These are phyloP conservation scores for Chaetomiaceae sp. DNA, from an alignment of 2,329 filamentous ascomycete genomes.

Conservation along the genomic window DNA sequence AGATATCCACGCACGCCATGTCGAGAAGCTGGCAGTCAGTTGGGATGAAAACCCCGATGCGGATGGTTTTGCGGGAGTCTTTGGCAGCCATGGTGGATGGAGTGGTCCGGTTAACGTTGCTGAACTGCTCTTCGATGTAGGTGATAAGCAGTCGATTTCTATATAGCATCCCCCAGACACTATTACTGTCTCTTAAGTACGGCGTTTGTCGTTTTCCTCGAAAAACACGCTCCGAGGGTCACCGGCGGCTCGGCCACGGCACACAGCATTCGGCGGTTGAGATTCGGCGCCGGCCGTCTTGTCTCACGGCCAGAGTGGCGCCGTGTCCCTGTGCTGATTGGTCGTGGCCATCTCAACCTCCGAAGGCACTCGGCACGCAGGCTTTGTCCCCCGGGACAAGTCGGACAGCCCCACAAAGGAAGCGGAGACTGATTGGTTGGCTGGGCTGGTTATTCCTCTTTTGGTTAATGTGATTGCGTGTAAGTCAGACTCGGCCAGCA, in stretches of 20 bases:
- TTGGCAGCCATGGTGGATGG: slow-evolving; percentile 5
- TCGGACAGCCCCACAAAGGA: too few relatives aligned
- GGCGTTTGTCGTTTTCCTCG: background rate
- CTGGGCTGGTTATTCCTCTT: too few relatives aligned
- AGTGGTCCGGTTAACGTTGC: background rate
- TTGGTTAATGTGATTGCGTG: too few relatives aligned
- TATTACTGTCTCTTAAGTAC: background rate
- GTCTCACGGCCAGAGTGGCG: background rate
- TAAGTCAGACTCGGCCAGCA: too few relatives aligned
- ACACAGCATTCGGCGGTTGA: background rate
- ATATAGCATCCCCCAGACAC: too few relatives aligned
- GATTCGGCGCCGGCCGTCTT: slow-evolving; percentile 7
- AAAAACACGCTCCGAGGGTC: background rate
- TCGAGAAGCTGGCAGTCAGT: slow-evolving; percentile 45
- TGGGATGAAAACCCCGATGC: slow-evolving; percentile 49
- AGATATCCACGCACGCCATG: slow-evolving; percentile 45
- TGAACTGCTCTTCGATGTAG: too few relatives aligned
- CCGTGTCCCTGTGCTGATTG: slow-evolving; percentile 27
- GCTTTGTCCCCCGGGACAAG: too few relatives aligned
- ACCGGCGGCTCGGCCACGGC: slow-evolving; percentile 2
- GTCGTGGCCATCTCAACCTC: slow-evolving; percentile 21
- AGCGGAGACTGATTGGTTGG: too few relatives aligned
- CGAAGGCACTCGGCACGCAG: slow-evolving; percentile 27
- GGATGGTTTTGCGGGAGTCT: slow-evolving; percentile 29
- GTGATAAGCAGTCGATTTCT: too few relatives aligned